Evolutionary conservation across 495 filamentous ascomycete genomes (phyloP).

Genomic region (Xylaria cubensis): DNA sequence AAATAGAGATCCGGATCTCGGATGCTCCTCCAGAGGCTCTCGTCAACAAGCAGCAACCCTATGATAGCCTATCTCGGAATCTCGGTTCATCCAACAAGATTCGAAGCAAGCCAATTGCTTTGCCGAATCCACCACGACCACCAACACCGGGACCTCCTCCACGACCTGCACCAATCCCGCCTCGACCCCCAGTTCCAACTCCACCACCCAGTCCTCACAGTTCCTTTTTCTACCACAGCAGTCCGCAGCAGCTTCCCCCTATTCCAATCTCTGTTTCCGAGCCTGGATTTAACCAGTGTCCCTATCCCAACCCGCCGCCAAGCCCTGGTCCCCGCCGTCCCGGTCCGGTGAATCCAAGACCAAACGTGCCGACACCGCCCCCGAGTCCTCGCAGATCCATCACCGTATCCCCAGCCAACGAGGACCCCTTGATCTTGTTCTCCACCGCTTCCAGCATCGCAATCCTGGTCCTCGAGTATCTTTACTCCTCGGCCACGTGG

Average conservation of each 20-base stretch:
- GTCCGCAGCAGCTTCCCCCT: slow-evolving; percentile 15
- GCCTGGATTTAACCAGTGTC: slow-evolving; percentile 24
- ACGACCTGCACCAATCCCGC: slow-evolving; percentile 35
- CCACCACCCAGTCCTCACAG: slow-evolving; percentile 40
- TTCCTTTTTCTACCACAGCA: not conserved
- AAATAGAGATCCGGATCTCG: not conserved
- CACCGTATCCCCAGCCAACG: not conserved
- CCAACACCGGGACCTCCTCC: slow-evolving; percentile 42
- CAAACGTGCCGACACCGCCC: slow-evolving; percentile 41
- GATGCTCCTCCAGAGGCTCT: not conserved
- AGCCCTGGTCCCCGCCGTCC: slow-evolving; percentile 39
- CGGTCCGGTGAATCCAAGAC: slow-evolving; percentile 35
- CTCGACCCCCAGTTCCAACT: slow-evolving; percentile 39
- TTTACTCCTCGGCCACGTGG: not conserved
- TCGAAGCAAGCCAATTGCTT: slow-evolving; percentile 21
- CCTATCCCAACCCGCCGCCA: slow-evolving; percentile 38
- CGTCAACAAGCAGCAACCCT: not conserved
- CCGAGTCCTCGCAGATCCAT: slow-evolving; percentile 37
- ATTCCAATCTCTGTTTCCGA: slow-evolving; percentile 11
- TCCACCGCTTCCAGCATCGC: not conserved
- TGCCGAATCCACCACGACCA: slow-evolving; percentile 40
- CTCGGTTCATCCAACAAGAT: not conserved
- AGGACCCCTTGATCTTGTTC: not conserved
- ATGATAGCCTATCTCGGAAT: slow-evolving; percentile 1
- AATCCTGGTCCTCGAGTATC: not conserved